These are phyloP conservation scores for Eutrema heterophyllum DNA, from an alignment of 345 rosid genomes.

Conservation along the genomic window DNA sequence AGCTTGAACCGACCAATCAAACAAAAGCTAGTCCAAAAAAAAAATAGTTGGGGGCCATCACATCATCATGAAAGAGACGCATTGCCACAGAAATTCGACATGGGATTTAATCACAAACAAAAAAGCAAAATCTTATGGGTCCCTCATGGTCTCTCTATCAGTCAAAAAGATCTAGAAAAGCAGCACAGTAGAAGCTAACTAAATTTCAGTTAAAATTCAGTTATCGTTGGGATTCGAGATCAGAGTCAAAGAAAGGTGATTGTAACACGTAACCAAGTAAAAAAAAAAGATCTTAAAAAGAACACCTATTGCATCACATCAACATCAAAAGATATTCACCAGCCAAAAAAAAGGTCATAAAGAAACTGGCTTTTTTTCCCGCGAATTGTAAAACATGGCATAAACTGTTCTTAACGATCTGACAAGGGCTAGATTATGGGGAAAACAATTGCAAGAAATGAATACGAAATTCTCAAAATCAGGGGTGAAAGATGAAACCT, in stretches of 20 bases:
- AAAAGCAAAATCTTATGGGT: conserved; percentile 22
- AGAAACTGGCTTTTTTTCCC: conserved; percentile 4
- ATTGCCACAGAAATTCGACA: conserved; percentile 11
- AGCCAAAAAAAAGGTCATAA: neutral
- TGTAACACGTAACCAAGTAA: conserved; percentile 7
- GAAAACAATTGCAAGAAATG: neutral
- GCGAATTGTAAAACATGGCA: conserved; percentile 1
- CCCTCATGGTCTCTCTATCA: conserved; percentile 21
- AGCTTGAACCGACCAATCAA: conserved; percentile 9
- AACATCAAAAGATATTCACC: neutral
- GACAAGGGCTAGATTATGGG: neutral
- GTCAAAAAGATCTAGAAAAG: conserved; percentile 1
- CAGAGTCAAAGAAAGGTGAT: conserved; percentile 15
- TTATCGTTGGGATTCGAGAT: conserved; percentile 1
- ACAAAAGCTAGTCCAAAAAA: conserved; percentile 6
- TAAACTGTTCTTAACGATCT: neutral
- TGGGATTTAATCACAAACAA: neutral
- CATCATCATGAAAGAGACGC: conserved; percentile 24
- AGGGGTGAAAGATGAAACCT: conserved; percentile 41
- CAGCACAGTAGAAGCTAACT: conserved; percentile 16
- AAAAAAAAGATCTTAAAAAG: neutral
- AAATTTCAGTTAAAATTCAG: conserved; percentile 19
- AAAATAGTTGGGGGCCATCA: neutral
- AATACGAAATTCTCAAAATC: neutral
- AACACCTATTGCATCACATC: conserved; percentile 16